Base-by-base conservation (phyloP, 257 asterid species). In the Forsythia suspensa region DNA sequence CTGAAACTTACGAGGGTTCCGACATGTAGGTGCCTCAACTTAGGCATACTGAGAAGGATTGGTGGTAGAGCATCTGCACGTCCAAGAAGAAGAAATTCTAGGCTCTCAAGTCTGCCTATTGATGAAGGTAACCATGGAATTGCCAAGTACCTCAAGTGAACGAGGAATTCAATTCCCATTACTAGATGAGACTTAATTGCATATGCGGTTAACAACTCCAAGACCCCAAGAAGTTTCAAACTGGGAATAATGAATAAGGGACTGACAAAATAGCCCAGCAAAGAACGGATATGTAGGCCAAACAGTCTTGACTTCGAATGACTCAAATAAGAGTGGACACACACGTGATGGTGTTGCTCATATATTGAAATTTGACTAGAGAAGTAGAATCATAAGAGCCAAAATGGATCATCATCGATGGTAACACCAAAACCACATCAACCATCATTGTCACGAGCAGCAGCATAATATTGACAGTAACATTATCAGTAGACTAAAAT, bases 111-210 rank as follows among this genome's bases (percentile, higher is more conserved):
- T 13, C 38, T 46, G 59, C 2, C 4, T 36, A 70, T 18, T 73
- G 77, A 6, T 16, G 61, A 43, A 4, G 75, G 42, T 20, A n/a
- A 13, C 6, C 38, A 10, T 3, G 59, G 34, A 71, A 57, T 11
- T 38, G 42, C 77, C 81, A 78, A 40, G 63, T 78, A 71, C 70
- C 77, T 78, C 71, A 78, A 71, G 4, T 70, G 36, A 41, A 78
- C 21, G 2, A 71, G 41, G 10, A 9, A n/a, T 4, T 69, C 24
- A 9, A 67, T n/a, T 16, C 9, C 65, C 42, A 15, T 13, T 15
- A 41, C 11, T 10, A 11, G 16, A 44, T 44, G 15, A 10, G 46
- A 42, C 46, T 42, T 42, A 8, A 42, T 8, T 0, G 4, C 51
- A 44, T 44, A 2, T 18, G 9, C 0, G 8, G 12, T 5, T 20